Conservation (phyloP, 176 grass and related monocot genomes). For the Dendrocalamus sinicus region DNA sequence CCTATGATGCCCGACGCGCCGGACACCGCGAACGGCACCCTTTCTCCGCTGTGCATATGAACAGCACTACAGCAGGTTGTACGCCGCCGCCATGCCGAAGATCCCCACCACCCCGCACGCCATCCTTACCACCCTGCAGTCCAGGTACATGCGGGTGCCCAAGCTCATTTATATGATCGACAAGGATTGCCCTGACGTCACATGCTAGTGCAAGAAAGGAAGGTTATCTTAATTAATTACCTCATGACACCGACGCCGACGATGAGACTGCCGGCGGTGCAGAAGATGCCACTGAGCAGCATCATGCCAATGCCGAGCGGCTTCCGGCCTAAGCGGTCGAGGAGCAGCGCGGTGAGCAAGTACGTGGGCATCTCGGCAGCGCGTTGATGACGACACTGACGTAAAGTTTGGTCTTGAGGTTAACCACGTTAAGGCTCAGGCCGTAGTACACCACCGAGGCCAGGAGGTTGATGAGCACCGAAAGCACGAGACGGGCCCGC, state of each 20-base stretch:
- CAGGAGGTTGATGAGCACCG: constrained; percentile 64
- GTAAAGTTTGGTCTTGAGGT: constrained; percentile 89
- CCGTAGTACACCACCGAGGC: constrained; percentile 76
- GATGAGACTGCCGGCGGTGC: constrained; percentile 55
- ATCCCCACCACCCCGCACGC: constrained; percentile 73
- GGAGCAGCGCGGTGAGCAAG: constrained; percentile 57
- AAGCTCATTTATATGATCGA: neutral
- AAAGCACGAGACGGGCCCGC: constrained; percentile 56
- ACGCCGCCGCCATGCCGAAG: constrained; percentile 81
- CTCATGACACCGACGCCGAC: constrained; percentile 37
- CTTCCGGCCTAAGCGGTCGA: constrained; percentile 64
- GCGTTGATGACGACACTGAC: constrained; percentile 68
- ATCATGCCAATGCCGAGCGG: constrained; percentile 63
- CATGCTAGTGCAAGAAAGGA: neutral
- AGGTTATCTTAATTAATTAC: neutral
- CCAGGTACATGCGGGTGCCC: neutral
- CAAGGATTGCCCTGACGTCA: neutral
- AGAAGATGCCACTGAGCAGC: constrained; percentile 72
- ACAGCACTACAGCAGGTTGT: constrained; percentile 79
- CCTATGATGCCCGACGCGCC: constrained; percentile 64
- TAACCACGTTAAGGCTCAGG: constrained; percentile 89
- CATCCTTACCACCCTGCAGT: constrained; percentile 59
- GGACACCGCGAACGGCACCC: constrained; percentile 72
- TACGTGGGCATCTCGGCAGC: constrained; percentile 77
- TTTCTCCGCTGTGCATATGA: constrained; percentile 71